A percentile compares a stretch with the other conserved stretches of the same genome.
phyloP scores from a whole-genome alignment of 768 basidiomycete genomes.

The Hydnomerulius pinastri region DNA sequence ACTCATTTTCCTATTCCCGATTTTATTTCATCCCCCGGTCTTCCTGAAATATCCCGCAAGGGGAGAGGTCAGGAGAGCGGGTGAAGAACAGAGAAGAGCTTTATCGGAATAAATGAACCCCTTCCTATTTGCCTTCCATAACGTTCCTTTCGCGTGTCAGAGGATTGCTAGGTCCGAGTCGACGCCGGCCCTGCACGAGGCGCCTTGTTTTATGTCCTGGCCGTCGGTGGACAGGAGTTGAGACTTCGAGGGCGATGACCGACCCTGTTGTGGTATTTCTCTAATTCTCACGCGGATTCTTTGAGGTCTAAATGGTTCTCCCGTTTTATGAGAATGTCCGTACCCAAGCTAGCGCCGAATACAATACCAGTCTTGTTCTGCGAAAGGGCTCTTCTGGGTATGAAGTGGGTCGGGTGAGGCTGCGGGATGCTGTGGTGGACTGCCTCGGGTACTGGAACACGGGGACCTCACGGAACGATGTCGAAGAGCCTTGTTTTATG shows the following conservation, averaged over 20 bases:
- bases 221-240: not conserved
- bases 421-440: conserved; percentile 9
- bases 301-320: conserved; percentile 7
- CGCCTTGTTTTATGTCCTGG: conserved; percentile 1
- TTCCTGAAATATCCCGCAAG: conserved; percentile 3
- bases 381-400: not conserved
- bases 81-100: not conserved
- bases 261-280: not conserved
- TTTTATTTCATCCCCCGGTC: conserved; percentile 14
- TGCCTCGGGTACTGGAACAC: not conserved
- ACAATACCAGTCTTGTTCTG: conserved; percentile 6
- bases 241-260: conserved; percentile 2
- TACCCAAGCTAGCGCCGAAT: not conserved
- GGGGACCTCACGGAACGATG: not conserved
- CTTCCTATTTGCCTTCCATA: not conserved
- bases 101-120: not conserved
- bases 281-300: conserved; percentile 16
- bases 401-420: not conserved
- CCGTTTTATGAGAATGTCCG: conserved; percentile 15
- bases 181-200: not conserved
- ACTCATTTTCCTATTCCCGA: conserved; percentile 25
- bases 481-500: no score
- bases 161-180: not conserved
- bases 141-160: conserved; percentile 1
- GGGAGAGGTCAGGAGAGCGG: not conserved